A percentile compares a stretch with the other conserved stretches of the same genome.
phyloP scores from a whole-genome alignment of 495 filamentous ascomycete species.

The Parachaetomium inaequale region DNA sequence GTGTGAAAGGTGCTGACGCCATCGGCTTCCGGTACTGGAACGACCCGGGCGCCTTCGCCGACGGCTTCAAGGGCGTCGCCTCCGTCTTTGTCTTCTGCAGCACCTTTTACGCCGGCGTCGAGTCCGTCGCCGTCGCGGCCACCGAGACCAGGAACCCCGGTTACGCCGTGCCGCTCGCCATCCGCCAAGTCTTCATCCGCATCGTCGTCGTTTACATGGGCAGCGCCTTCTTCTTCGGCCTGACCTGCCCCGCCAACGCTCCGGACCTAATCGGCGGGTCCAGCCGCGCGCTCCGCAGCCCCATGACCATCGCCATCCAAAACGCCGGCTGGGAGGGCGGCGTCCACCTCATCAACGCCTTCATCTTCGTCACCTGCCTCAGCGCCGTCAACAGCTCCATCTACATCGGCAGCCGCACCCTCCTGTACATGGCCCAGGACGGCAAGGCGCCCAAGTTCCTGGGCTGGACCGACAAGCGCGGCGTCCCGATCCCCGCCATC shows the following conservation, averaged over 20 bases:
- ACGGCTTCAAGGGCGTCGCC: slow-evolving; percentile 61
- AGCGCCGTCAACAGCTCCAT: slow-evolving; percentile 68
- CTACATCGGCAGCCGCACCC: slow-evolving; percentile 62
- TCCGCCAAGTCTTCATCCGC: slow-evolving; percentile 71
- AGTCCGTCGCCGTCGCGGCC: slow-evolving; percentile 69
- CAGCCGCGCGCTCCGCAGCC: slow-evolving; percentile 48
- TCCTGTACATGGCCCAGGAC: slow-evolving; percentile 63
- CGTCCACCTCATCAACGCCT: slow-evolving; percentile 65
- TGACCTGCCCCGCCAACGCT: slow-evolving; percentile 52
- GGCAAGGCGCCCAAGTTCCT: slow-evolving; percentile 64
- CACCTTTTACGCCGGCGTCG: slow-evolving; percentile 72
- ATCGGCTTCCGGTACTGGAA: slow-evolving; percentile 67
- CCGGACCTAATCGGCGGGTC: slow-evolving; percentile 47
- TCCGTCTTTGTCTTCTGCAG: slow-evolving; percentile 61
- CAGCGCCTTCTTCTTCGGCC: slow-evolving; percentile 67
- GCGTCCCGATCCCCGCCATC: slow-evolving; percentile 63
- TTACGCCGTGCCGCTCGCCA: slow-evolving; percentile 65
- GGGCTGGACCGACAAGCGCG: slow-evolving; percentile 57
- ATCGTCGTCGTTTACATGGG: slow-evolving; percentile 74
- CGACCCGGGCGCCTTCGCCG: slow-evolving; percentile 62
- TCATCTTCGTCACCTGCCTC: slow-evolving; percentile 66
- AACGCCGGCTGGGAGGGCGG: slow-evolving; percentile 53
- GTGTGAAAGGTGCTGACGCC: slow-evolving; percentile 42
- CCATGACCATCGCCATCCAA: slow-evolving; percentile 60
- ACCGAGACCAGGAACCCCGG: slow-evolving; percentile 72